phyloP scores from a whole-genome alignment of 2,329 filamentous ascomycete species.

The Nemania sp. region DNA sequence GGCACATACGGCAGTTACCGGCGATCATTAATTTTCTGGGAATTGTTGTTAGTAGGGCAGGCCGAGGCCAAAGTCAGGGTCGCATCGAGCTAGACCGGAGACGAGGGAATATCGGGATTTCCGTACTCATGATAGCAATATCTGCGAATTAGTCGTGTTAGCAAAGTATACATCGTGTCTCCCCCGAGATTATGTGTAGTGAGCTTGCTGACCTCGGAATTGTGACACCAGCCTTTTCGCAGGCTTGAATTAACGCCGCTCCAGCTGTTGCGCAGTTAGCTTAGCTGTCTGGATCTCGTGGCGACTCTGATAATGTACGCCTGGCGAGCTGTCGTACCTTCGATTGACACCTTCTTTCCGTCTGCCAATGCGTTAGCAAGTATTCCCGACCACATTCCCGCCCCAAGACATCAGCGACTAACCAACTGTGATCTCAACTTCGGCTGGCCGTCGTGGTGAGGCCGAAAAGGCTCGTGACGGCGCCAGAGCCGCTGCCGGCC shows the following conservation, averaged over 20 bases:
- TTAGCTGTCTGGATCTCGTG: neutral
- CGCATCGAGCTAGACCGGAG: conserved; percentile 21
- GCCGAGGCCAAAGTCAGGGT: conserved; percentile 18
- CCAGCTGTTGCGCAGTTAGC: conserved; percentile 68
- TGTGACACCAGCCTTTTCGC: conserved; percentile 92
- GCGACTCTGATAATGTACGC: neutral
- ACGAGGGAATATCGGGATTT: conserved; percentile 30
- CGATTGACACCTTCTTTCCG: conserved; percentile 97
- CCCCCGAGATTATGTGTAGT: neutral
- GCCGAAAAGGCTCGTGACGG: conserved; percentile 80
- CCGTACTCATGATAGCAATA: conserved; percentile 98
- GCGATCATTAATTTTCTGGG: conserved; percentile 94
- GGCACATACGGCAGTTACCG: conserved; percentile 99
- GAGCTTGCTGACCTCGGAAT: conserved; percentile 70
- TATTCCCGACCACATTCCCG: conserved; percentile 4
- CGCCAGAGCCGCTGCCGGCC: conserved; percentile 55
- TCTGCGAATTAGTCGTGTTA: conserved; percentile 8
- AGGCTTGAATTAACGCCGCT: conserved; percentile 96
- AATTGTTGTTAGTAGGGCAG: conserved; percentile 45
- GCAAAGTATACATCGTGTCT: conserved; percentile 57
- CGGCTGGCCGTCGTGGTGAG: conserved; percentile 75
- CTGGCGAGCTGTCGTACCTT: conserved; percentile 65
- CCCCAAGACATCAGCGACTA: conserved; percentile 42
- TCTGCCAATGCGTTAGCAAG: conserved; percentile 56
- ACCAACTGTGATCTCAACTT: conserved; percentile 98